Conservation (phyloP, 176 grass and related monocot genomes). For the Carex cristatella region DNA sequence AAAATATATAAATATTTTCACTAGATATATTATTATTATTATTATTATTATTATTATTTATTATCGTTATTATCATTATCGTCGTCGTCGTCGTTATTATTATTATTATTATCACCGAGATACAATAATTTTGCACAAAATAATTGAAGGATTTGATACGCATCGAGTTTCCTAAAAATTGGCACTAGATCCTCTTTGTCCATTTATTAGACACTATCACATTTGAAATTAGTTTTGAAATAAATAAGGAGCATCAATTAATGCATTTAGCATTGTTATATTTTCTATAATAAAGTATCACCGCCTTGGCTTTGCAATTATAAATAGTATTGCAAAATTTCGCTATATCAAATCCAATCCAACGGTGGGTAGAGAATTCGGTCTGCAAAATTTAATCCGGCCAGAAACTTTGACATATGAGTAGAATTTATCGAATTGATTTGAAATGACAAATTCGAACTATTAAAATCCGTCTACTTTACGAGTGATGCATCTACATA, state of each 20-base stretch:
- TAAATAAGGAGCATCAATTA: background rate
- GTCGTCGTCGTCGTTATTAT: too few relatives aligned
- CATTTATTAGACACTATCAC: background rate
- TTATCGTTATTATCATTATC: background rate
- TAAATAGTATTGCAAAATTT: too few relatives aligned
- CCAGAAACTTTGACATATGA: too few relatives aligned
- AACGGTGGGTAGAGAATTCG: too few relatives aligned
- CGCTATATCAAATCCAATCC: too few relatives aligned
- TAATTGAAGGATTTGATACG: background rate
- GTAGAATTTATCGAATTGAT: too few relatives aligned
- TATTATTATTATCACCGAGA: background rate
- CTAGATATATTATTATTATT: too few relatives aligned
- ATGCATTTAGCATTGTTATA: background rate
- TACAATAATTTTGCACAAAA: background rate
- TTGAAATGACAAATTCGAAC: too few relatives aligned
- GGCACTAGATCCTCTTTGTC: background rate
- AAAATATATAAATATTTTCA: too few relatives aligned
- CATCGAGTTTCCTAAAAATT: background rate
- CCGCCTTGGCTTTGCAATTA: background rate
- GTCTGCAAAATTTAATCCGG: too few relatives aligned
- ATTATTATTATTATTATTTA: background rate
- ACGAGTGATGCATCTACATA: too few relatives aligned
- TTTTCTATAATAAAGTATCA: background rate
- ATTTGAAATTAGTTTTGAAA: background rate
- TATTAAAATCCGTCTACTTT: too few relatives aligned